phyloP scores from a whole-genome alignment of 164 flowering plant species.

The Magnolia officinalis region DNA sequence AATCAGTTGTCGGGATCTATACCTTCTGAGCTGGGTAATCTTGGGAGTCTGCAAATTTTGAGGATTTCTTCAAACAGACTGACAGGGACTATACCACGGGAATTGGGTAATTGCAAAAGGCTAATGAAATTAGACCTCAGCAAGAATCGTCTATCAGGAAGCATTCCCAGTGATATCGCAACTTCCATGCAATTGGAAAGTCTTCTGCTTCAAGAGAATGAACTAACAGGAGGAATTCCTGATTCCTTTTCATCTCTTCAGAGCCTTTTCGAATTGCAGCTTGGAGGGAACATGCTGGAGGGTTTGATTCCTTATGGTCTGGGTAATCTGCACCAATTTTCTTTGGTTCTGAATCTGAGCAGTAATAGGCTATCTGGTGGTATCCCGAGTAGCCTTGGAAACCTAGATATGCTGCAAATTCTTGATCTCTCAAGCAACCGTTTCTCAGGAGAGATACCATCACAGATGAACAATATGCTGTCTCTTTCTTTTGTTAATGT shows the following conservation, averaged over 20 bases:
- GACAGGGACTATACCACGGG: constrained; percentile 26
- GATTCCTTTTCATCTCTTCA: constrained; percentile 20
- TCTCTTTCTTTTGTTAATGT: constrained; percentile 15
- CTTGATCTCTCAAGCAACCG: constrained; percentile 25
- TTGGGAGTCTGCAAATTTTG: constrained; percentile 23
- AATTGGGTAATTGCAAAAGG: constrained; percentile 17
- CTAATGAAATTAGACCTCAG: constrained; percentile 4
- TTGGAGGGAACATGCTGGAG: constrained; percentile 27
- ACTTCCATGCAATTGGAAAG: constrained; percentile 13
- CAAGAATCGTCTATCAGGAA: neutral
- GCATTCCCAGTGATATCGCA: constrained; percentile 13
- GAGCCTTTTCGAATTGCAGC: constrained; percentile 25
- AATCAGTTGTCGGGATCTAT: constrained; percentile 14
- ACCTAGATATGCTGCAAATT: too few relatives aligned
- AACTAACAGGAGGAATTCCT: constrained; percentile 24
- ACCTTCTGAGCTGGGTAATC: constrained; percentile 27
- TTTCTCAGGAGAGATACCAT: constrained; percentile 23
- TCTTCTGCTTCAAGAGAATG: constrained; percentile 29
- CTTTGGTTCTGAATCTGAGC: constrained; percentile 9
- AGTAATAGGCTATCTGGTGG: too few relatives aligned
- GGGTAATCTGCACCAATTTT: constrained; percentile 17
- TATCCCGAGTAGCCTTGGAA: too few relatives aligned
- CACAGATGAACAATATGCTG: constrained; percentile 16
- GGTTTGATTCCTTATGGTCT: constrained; percentile 32
- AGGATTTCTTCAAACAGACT: constrained; percentile 25